Evolutionary conservation across 768 basidiomycete species (phyloP).

Genomic region (Daedalea quercina): DNA sequence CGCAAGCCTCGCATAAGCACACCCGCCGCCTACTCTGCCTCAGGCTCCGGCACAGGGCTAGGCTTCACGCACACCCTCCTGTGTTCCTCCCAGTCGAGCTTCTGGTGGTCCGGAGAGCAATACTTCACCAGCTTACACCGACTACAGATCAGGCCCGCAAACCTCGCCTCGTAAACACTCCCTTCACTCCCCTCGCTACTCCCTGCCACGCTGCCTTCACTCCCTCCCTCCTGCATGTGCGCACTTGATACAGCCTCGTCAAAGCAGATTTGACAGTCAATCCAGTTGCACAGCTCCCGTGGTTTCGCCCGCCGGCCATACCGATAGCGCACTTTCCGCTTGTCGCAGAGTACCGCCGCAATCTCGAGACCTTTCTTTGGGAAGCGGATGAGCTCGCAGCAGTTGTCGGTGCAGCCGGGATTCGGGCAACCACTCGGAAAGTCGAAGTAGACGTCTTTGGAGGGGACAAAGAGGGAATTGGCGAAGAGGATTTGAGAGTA

Average conservation of each 20-base stretch:
- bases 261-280: constrained; percentile 64
- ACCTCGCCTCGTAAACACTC: constrained; percentile 18
- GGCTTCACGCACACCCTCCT: constrained; percentile 55
- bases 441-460: constrained; percentile 67
- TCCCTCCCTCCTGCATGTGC: constrained; percentile 23
- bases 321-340: constrained; percentile 38
- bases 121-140: constrained; percentile 77
- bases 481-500: constrained; percentile 82
- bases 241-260: constrained; percentile 28
- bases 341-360: constrained; percentile 57
- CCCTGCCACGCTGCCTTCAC: constrained; percentile 35
- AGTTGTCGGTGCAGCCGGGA: constrained; percentile 69
- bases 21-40: not conserved
- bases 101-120: constrained; percentile 69
- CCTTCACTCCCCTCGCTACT: constrained; percentile 34
- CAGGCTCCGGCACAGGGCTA: constrained; percentile 2
- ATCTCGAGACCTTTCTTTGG: constrained; percentile 56
- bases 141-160: constrained; percentile 58
- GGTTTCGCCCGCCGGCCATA: constrained; percentile 36
- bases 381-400: constrained; percentile 76
- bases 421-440: constrained; percentile 78
- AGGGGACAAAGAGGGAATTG: constrained; percentile 60
- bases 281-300: constrained; percentile 78
- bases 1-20: not conserved
- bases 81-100: constrained; percentile 75